Percentiles rank a stretch among this genome's conserved stretches.
phyloP scores from a whole-genome alignment of 148 eudicot genomes.

The Rhododendron molle region DNA sequence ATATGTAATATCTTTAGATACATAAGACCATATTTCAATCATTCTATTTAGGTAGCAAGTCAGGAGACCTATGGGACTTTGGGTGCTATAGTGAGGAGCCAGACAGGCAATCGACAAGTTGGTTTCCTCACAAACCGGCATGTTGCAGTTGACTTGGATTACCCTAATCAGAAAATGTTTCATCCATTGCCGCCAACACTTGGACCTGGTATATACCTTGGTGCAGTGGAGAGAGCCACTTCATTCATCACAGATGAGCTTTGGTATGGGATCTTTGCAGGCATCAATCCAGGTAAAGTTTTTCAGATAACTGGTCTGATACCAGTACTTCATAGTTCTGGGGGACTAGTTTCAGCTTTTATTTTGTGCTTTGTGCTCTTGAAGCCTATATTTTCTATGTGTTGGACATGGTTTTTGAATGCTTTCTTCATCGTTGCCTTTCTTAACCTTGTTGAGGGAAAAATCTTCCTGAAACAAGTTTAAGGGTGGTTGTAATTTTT shows the following conservation, averaged over 20 bases:
- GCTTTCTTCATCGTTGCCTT: not conserved
- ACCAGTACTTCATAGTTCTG: not conserved
- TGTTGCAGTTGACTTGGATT: conserved; percentile 93
- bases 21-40: not conserved
- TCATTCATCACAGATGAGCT: conserved; percentile 93
- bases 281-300: conserved; percentile 81
- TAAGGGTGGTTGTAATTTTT: not conserved
- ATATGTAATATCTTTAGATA: not conserved
- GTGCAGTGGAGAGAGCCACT: conserved; percentile 97
- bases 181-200: conserved; percentile 98
- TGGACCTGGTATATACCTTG: conserved; percentile 96
- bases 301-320: not conserved
- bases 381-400: not conserved
- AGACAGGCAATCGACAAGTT: conserved; percentile 86
- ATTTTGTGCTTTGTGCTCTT: not conserved
- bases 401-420: not conserved
- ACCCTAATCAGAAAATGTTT: conserved; percentile 96
- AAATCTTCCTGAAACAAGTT: not conserved
- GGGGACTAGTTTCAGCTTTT: not conserved
- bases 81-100: conserved; percentile 97
- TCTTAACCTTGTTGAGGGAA: not conserved
- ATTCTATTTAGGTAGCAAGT: conserved; percentile 63
- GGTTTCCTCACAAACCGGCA: conserved; percentile 96
- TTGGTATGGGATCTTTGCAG: conserved; percentile 96
- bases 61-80: conserved; percentile 95